These are phyloP conservation scores for Magnaporthales sp. DNA, from an alignment of 2,329 filamentous ascomycete species.

Conservation along the genomic window DNA sequence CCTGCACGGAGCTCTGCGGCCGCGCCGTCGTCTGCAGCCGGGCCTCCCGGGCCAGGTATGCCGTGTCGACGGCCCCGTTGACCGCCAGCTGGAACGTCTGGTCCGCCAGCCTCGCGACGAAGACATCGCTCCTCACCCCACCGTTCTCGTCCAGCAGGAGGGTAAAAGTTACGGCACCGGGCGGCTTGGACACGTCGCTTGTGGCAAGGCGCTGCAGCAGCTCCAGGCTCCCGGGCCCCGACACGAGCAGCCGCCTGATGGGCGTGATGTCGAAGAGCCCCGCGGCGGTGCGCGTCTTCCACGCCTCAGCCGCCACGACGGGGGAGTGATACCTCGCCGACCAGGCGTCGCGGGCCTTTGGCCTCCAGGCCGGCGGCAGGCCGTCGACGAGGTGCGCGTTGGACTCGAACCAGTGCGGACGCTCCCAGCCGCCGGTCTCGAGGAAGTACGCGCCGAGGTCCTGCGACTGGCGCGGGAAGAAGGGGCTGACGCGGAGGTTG, in stretches of 20 bases:
- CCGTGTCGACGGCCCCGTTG: conserved; percentile 44
- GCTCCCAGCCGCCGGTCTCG: conserved; percentile 52
- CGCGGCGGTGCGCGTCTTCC: conserved; percentile 54
- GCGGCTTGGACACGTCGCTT: conserved; percentile 34
- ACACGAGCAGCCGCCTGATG: conserved; percentile 47
- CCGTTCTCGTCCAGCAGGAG: conserved; percentile 45
- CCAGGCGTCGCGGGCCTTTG: conserved; percentile 49
- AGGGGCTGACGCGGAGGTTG: conserved; percentile 50
- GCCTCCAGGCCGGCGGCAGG: conserved; percentile 44
- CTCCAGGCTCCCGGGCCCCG: conserved; percentile 45
- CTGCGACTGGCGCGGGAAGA: conserved; percentile 42
- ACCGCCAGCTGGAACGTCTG: conserved; percentile 46
- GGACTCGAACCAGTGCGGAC: conserved; percentile 52
- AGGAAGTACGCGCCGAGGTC: conserved; percentile 49
- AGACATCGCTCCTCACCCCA: conserved; percentile 47
- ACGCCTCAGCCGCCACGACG: conserved; percentile 51
- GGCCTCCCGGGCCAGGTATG: conserved; percentile 45
- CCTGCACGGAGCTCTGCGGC: conserved; percentile 35
- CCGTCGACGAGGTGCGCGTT: conserved; percentile 42
- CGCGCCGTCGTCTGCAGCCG: conserved; percentile 31
- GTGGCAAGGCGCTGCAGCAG: conserved; percentile 46
- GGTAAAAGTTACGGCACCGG: conserved; percentile 45
- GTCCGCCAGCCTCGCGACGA: conserved; percentile 40
- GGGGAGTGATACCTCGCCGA: conserved; percentile 48
- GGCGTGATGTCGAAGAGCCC: conserved; percentile 57